phyloP scores from a whole-genome alignment of 1,139 yeast genomes.

The Saccharomyces hybrid region DNA sequence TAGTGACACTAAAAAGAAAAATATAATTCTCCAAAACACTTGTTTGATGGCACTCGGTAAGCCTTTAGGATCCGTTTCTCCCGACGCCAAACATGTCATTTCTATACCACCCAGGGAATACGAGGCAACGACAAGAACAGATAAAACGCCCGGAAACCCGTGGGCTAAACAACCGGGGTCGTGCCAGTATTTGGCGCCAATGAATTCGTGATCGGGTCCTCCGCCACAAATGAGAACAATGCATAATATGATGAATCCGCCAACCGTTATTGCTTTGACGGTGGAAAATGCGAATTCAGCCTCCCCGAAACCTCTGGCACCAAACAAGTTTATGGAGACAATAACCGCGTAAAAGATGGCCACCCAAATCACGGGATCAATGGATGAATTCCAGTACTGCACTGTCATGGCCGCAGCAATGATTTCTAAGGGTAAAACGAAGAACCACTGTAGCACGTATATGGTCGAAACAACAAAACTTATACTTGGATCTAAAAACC shows the following conservation, averaged over 20 bases:
- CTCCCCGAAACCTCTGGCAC: conserved; percentile 58
- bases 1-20: conserved; percentile 56
- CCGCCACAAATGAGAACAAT: conserved; percentile 65
- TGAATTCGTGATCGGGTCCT: conserved; percentile 48
- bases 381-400: conserved; percentile 44
- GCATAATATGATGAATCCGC: conserved; percentile 65
- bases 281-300: conserved; percentile 57
- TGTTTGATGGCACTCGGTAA: conserved; percentile 66
- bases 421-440: conserved; percentile 61
- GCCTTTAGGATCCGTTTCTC: conserved; percentile 67
- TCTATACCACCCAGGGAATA: conserved; percentile 81
- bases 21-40: conserved; percentile 62
- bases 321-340: conserved; percentile 52
- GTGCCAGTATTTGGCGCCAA: conserved; percentile 56
- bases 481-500: conserved; percentile 61
- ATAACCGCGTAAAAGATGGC: conserved; percentile 55
- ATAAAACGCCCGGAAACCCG: conserved; percentile 71
- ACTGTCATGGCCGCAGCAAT: conserved; percentile 67
- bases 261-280: conserved; percentile 52
- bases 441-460: conserved; percentile 64
- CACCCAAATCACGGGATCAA: conserved; percentile 33
- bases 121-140: conserved; percentile 77
- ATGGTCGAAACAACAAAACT: conserved; percentile 74
- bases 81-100: conserved; percentile 76
- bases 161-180: conserved; percentile 61